Percentiles rank a stretch among this genome's conserved stretches.
phyloP scores from a whole-genome alignment of 1,284 basidiomycete species.

The Coniferiporia weirii region DNA sequence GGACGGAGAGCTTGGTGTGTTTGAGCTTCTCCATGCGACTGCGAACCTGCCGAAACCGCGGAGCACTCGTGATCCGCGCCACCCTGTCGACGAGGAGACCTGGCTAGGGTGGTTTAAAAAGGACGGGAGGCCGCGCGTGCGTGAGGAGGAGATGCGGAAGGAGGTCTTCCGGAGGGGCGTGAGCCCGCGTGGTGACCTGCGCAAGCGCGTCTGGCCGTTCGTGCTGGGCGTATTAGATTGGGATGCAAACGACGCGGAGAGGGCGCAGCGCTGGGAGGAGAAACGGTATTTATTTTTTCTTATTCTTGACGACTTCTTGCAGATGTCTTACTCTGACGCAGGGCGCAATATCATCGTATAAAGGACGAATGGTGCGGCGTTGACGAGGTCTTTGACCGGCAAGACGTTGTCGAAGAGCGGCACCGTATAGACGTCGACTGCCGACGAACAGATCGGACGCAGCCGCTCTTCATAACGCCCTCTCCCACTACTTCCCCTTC shows the following conservation, averaged over 20 bases:
- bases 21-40: constrained; percentile 79
- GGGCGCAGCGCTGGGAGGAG: constrained; percentile 51
- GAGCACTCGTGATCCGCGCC: constrained; percentile 61
- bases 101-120: constrained; percentile 71
- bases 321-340: constrained; percentile 27
- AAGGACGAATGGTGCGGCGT: constrained; percentile 80
- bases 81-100: constrained; percentile 65
- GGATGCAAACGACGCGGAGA: constrained; percentile 54
- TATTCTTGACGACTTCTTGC: background rate
- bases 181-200: constrained; percentile 42
- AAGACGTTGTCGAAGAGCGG: constrained; percentile 79
- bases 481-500: constrained; percentile 27
- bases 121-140: constrained; percentile 64
- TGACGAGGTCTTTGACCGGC: constrained; percentile 72
- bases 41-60: constrained; percentile 74
- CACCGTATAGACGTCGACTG: constrained; percentile 95
- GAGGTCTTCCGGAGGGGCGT: constrained; percentile 78
- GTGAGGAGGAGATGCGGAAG: constrained; percentile 61
- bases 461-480: constrained; percentile 74
- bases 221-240: constrained; percentile 82
- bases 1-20: constrained; percentile 76
- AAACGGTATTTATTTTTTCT: constrained; percentile 47
- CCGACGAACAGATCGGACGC: constrained; percentile 90
- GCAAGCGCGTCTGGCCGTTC: constrained; percentile 85
- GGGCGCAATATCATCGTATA: constrained; percentile 61